Percentiles rank a stretch among this genome's conserved stretches.
phyloP scores from a whole-genome alignment of 805 yeast species.

The Saccharomycopsis lassenensis region DNA sequence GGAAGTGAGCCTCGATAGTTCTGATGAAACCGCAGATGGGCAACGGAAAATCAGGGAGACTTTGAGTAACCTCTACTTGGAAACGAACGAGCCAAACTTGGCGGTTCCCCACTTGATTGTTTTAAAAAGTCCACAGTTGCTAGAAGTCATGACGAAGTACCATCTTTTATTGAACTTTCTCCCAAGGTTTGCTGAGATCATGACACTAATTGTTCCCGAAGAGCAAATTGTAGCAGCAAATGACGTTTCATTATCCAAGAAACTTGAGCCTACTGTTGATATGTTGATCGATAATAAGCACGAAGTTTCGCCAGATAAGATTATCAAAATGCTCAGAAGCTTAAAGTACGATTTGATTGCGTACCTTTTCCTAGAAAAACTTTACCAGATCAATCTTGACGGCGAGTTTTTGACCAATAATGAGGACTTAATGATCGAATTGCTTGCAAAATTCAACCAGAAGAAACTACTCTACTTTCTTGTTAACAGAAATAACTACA shows the following conservation, averaged over 20 bases:
- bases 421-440: slow-evolving; percentile 55
- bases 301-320: slow-evolving; percentile 44
- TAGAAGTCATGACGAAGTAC: slow-evolving; percentile 48
- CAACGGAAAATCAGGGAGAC: slow-evolving; percentile 34
- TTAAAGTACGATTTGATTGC: slow-evolving; percentile 37
- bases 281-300: slow-evolving; percentile 54
- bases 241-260: slow-evolving; percentile 31
- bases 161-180: slow-evolving; percentile 49
- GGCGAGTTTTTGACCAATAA: slow-evolving; percentile 27
- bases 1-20: slow-evolving; percentile 24
- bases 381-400: slow-evolving; percentile 38
- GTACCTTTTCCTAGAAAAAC: slow-evolving; percentile 53
- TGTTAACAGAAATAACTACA: slow-evolving; percentile 46
- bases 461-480: slow-evolving; percentile 48
- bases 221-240: no score
- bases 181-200: slow-evolving; percentile 39
- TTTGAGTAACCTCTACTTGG: slow-evolving; percentile 44
- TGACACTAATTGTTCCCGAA: slow-evolving; percentile 31
- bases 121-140: slow-evolving; percentile 40
- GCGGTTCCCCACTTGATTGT: slow-evolving; percentile 57
- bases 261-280: slow-evolving; percentile 34
- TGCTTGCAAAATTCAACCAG: slow-evolving; percentile 26
- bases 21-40: slow-evolving; percentile 18
- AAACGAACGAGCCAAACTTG: slow-evolving; percentile 42
- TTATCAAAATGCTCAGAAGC: slow-evolving; percentile 38